These are phyloP conservation scores for Ogataea neopini DNA, from an alignment of 805 yeast species.

Conservation along the genomic window DNA sequence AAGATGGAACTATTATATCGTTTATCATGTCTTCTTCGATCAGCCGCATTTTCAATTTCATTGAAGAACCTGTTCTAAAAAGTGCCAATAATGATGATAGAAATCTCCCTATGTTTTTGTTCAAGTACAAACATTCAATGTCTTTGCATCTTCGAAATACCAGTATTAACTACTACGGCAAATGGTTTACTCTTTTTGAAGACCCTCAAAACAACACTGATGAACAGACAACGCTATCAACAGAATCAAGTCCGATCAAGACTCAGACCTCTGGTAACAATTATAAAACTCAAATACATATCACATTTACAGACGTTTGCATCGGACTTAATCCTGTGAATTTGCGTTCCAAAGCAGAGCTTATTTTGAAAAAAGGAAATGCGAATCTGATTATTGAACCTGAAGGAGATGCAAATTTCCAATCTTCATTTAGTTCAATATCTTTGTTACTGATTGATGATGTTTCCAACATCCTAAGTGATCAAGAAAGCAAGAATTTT, in stretches of 20 bases:
- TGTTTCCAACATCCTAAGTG: constrained; percentile 35
- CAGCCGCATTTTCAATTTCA: constrained; percentile 8
- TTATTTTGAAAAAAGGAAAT: constrained; percentile 56
- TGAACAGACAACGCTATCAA: neutral
- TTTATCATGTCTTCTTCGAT: constrained; percentile 15
- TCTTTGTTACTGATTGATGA: constrained; percentile 69
- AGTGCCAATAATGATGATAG: constrained; percentile 37
- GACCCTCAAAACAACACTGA: neutral
- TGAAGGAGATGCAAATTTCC: constrained; percentile 24
- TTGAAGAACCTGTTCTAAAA: constrained; percentile 34
- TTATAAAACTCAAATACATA: constrained; percentile 20
- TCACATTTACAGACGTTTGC: constrained; percentile 51
- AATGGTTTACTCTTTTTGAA: constrained; percentile 53
- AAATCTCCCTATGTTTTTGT: constrained; percentile 41
- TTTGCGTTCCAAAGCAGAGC: constrained; percentile 51
- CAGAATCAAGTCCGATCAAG: neutral
- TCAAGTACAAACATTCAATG: constrained; percentile 39
- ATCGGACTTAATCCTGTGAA: constrained; percentile 66
- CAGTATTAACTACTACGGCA: constrained; percentile 57
- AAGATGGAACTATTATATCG: constrained; percentile 17
- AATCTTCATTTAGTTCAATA: constrained; percentile 48
- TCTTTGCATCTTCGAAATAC: constrained; percentile 50
- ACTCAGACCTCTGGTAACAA: neutral
- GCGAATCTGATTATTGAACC: constrained; percentile 44
- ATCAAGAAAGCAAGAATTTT: constrained; percentile 26